Evolutionary conservation across 2,329 filamentous ascomycete species (phyloP), one percentile per base, ranked within the genome.

Genomic region (Trichoderma asperellum): DNA sequence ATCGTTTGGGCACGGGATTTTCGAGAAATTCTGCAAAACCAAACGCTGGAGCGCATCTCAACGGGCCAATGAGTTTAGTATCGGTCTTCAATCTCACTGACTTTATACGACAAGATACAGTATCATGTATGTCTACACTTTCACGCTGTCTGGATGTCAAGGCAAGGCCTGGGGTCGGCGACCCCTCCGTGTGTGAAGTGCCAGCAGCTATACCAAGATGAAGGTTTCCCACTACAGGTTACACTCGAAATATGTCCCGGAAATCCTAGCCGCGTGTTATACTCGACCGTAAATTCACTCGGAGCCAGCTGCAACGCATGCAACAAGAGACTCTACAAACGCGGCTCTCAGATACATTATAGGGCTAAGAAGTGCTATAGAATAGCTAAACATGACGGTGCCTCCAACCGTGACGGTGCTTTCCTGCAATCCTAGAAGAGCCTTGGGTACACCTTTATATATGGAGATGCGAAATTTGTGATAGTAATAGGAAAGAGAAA

Each of bases 1-100:
- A 64, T 84, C 35, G 76, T 73, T 8, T 85, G 83, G 83, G 83
- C 83, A 8, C 78, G 77, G 32, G 75, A 84, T 73, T 85, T 84
- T 72, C 69, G 72, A 1, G 83, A 86, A 71, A 77, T 85, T 35
- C 60, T 82, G 47, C 70, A 76, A 12, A 79, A 75, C 55, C 72
- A 73, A 14, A 58, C 78, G 8, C 65, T 81, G 27, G 56, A 64
- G 7, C 43, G 57, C 11, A 56, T 69, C 21, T 34, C 12, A 4
- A 34, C 32, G 10, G 24, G 32, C 12, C 24, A n/a, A 47, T 53
- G 35, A 61, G 35, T 7, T n/a, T 43, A 8, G 1, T 43, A 2
- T n/a, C 2, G 16, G 8, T 6, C 7, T n/a, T 7, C 2, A n/a
- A 37, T 14, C 32, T 55, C 21, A 21, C 6, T 63, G 14, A 40